These are phyloP conservation scores for Tolypocladium album DNA, from an alignment of 2,329 filamentous ascomycete species.

Conservation along the genomic window DNA sequence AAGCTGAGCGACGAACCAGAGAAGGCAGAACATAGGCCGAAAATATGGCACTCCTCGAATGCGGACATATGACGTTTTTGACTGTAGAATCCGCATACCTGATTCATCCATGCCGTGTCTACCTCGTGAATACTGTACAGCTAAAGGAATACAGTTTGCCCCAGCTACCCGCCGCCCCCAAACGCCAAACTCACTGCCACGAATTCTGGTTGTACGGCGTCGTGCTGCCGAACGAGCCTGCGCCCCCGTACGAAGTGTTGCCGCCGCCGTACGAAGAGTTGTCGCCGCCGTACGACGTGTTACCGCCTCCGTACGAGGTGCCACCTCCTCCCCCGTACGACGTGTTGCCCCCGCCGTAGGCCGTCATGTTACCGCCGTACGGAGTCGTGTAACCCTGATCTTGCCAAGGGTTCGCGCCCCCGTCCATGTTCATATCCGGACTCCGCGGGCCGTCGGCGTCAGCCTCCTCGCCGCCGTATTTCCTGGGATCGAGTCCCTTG, in stretches of 20 bases:
- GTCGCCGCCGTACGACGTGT: conserved; percentile 19
- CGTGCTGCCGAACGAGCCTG: conserved; percentile 30
- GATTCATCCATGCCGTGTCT: background rate
- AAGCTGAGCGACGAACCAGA: background rate
- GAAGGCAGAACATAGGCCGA: background rate
- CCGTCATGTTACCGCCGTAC: conserved; percentile 48
- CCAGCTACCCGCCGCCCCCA: background rate
- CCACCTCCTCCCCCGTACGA: conserved; percentile 51
- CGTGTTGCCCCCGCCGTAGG: conserved; percentile 55
- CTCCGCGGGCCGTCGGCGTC: conserved; percentile 56
- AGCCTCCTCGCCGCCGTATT: conserved; percentile 43
- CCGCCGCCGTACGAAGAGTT: conserved; percentile 26
- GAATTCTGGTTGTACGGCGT: conserved; percentile 37
- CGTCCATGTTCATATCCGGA: conserved; percentile 52
- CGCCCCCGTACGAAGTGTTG: conserved; percentile 56
- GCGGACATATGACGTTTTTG: no score
- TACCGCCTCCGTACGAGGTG: conserved; percentile 22
- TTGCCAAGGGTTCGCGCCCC: conserved; percentile 43
- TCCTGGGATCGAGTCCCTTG: conserved; percentile 36
- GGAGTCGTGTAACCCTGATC: conserved; percentile 61
- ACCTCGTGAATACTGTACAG: background rate
- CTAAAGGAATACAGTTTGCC: no score
- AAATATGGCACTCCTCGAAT: background rate
- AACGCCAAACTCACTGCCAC: conserved; percentile 28
- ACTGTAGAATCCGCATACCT: background rate